Conservation (phyloP, 2,329 filamentous ascomycete species). For the Fusarium bactridioides region DNA sequence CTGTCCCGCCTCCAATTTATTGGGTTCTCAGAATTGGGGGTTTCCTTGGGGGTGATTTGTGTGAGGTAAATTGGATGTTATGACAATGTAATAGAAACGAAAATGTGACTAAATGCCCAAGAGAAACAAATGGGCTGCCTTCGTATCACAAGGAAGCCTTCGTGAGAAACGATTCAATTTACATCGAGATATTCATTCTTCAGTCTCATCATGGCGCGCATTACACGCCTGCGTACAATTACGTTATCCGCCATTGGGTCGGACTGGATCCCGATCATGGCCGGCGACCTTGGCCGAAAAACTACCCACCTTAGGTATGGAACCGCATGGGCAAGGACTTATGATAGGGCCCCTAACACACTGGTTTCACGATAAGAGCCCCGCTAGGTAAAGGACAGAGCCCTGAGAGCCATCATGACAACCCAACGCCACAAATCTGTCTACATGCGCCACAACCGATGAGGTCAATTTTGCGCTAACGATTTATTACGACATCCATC, state of each 20-base stretch:
- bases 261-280: slow-evolving; percentile 31
- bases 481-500: slow-evolving; percentile 31
- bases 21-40: slow-evolving; percentile 25
- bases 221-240: slow-evolving; percentile 4
- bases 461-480: slow-evolving; percentile 14
- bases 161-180: background rate
- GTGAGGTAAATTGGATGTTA: background rate
- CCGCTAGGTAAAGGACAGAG: background rate
- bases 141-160: background rate
- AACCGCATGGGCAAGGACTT: background rate
- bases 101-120: background rate
- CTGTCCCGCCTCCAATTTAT: slow-evolving; percentile 29
- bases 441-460: slow-evolving; percentile 5
- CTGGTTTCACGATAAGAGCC: background rate
- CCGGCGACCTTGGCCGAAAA: slow-evolving; percentile 28
- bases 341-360: background rate
- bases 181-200: background rate
- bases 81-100: background rate
- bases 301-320: background rate
- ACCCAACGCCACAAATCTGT: background rate
- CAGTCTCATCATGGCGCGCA: slow-evolving; percentile 9
- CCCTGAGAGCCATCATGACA: slow-evolving; percentile 5
- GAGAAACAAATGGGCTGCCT: background rate
- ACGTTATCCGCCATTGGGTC: slow-evolving; percentile 20
- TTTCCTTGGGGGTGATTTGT: slow-evolving; percentile 19